These are phyloP conservation scores for Pseudopyricularia javanii DNA, from an alignment of 2,329 filamentous ascomycete species.

Conservation along the genomic window DNA sequence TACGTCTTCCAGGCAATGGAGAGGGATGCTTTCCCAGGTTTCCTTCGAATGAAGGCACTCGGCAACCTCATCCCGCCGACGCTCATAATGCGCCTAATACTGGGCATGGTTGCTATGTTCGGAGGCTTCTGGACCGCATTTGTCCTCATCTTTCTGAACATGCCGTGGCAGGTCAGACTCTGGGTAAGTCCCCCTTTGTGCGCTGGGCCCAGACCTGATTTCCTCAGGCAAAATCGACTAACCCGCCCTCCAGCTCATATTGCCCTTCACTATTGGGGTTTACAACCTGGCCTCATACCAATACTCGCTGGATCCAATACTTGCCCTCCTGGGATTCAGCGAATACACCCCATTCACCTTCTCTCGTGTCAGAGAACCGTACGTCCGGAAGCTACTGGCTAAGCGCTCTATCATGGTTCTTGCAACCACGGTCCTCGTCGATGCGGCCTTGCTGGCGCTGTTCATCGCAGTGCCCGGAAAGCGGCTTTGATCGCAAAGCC, in stretches of 20 bases:
- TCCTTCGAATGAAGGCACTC: slow-evolving; percentile 85
- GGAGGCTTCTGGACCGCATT: slow-evolving; percentile 91
- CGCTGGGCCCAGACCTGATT: too few species aligned
- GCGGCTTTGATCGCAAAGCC: slow-evolving; percentile 38
- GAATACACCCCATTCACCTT: slow-evolving; percentile 96
- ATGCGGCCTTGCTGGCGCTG: slow-evolving; percentile 71
- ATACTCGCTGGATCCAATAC: slow-evolving; percentile 85
- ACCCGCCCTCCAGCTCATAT: slow-evolving; percentile 39
- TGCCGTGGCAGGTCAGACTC: slow-evolving; percentile 58
- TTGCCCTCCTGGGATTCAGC: slow-evolving; percentile 80
- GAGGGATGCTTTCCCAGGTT: slow-evolving; percentile 95
- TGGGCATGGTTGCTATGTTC: slow-evolving; percentile 79
- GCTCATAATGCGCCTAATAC: slow-evolving; percentile 70
- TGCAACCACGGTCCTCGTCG: slow-evolving; percentile 60
- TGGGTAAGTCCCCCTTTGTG: slow-evolving; percentile 51
- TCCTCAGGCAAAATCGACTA: not conserved
- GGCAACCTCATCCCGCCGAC: slow-evolving; percentile 92
- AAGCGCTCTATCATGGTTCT: slow-evolving; percentile 77
- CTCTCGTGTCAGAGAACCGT: slow-evolving; percentile 77
- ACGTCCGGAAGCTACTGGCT: slow-evolving; percentile 72
- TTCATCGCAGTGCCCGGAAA: slow-evolving; percentile 95
- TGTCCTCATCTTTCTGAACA: slow-evolving; percentile 81
- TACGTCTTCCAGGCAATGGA: slow-evolving; percentile 99
- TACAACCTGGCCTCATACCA: slow-evolving; percentile 88
- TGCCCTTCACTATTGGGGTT: slow-evolving; percentile 84